Conservation (phyloP, 2,329 filamentous ascomycete genomes). For the Lasiodiplodia theobromae region DNA sequence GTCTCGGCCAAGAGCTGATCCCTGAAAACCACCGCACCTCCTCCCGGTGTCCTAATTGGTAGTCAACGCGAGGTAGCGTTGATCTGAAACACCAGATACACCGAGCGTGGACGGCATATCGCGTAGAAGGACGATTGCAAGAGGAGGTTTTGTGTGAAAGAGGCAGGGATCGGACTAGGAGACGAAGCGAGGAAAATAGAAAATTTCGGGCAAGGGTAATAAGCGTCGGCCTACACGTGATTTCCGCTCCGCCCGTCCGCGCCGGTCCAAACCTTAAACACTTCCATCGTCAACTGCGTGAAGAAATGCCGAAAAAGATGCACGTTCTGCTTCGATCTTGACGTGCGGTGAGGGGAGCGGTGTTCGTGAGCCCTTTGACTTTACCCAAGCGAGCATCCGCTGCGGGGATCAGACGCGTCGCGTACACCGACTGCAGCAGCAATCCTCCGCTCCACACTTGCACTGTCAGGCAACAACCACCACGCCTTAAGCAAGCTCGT, state of each 20-base stretch:
- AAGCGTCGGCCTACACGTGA: not conserved
- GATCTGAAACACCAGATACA: too few species aligned
- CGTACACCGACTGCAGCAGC: not conserved
- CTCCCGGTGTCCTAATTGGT: not conserved
- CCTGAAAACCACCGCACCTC: not conserved
- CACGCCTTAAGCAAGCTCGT: not conserved
- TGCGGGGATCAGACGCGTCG: not conserved
- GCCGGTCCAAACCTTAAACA: not conserved
- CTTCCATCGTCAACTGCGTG: too few species aligned
- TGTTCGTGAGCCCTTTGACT: constrained; percentile 7
- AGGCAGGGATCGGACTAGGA: not conserved
- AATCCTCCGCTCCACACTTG: not conserved
- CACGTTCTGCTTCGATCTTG: not conserved
- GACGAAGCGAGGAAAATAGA: constrained; percentile 4
- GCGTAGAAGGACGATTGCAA: not conserved
- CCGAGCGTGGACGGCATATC: not conserved
- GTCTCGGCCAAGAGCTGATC: not conserved
- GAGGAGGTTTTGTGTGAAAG: not conserved
- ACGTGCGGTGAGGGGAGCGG: not conserved
- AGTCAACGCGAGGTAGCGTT: not conserved
- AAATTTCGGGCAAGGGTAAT: not conserved
- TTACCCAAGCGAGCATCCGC: not conserved
- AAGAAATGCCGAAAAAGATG: not conserved
- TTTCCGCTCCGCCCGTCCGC: not conserved
- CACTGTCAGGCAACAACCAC: not conserved